Percentiles rank a stretch among this genome's conserved stretches.
phyloP scores from a whole-genome alignment of 306 rosid genomes.

The Quillaja saponaria region DNA sequence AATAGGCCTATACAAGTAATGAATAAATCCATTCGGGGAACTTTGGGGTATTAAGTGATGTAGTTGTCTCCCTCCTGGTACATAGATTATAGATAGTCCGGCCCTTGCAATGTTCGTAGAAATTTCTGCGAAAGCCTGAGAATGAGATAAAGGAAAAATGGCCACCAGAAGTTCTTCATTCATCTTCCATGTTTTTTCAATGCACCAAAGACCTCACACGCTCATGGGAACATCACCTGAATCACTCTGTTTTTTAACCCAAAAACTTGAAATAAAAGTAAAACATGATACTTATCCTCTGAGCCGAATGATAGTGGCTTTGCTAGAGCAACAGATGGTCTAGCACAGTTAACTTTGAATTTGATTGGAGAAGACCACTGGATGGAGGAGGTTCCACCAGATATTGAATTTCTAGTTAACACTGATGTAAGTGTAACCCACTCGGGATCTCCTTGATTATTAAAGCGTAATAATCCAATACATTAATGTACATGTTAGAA shows the following conservation, averaged over 20 bases:
- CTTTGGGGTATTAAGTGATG: neutral
- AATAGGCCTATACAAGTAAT: neutral
- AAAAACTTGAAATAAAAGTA: too few relatives aligned
- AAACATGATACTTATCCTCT: too few relatives aligned
- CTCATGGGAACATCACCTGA: slow-evolving; percentile 28
- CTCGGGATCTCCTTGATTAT: too few relatives aligned
- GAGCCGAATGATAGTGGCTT: too few relatives aligned
- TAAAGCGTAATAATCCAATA: too few relatives aligned
- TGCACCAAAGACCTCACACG: slow-evolving; percentile 13
- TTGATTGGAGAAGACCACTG: too few relatives aligned
- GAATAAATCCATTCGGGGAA: neutral
- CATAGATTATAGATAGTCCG: slow-evolving; percentile 16
- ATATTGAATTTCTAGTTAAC: too few relatives aligned
- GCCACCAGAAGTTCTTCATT: slow-evolving; percentile 6
- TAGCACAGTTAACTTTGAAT: too few relatives aligned
- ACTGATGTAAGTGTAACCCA: too few relatives aligned
- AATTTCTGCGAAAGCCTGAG: slow-evolving; percentile 13
- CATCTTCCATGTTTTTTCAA: slow-evolving; percentile 30
- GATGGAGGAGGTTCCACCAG: too few relatives aligned
- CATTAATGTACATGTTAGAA: too few relatives aligned
- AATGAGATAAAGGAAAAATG: slow-evolving; percentile 7
- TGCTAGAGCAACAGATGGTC: too few relatives aligned
- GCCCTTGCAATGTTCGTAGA: slow-evolving; percentile 10
- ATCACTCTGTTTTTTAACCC: slow-evolving; percentile 14
- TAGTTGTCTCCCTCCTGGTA: neutral